These are phyloP conservation scores for Candida boidinii DNA, from an alignment of 805 yeast species.

Conservation along the genomic window DNA sequence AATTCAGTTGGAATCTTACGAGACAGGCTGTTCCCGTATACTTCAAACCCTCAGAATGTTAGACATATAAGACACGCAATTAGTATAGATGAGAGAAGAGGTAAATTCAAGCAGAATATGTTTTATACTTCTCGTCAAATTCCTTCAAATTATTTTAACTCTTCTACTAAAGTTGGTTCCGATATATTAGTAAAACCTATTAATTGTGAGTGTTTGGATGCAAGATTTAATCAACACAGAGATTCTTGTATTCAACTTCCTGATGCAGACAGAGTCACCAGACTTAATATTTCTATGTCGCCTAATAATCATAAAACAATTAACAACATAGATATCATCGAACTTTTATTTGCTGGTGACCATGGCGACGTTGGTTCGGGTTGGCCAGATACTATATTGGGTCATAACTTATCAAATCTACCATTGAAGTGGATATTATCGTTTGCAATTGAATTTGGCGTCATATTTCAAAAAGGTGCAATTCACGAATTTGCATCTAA, in stretches of 20 bases:
- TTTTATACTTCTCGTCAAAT: slow-evolving; percentile 35
- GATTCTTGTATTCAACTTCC: no score
- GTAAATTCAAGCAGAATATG: slow-evolving; percentile 50
- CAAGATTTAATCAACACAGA: no score
- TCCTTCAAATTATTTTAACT: slow-evolving; percentile 20
- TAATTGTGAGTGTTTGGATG: no score
- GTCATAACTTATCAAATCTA: slow-evolving; percentile 37
- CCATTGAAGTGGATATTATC: slow-evolving; percentile 55
- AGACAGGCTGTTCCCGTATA: slow-evolving; percentile 51
- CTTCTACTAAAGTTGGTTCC: no score
- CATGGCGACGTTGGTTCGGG: slow-evolving; percentile 70
- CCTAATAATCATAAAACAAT: no score
- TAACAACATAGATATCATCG: slow-evolving; percentile 35
- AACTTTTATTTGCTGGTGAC: slow-evolving; percentile 62
- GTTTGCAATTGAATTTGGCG: slow-evolving; percentile 44
- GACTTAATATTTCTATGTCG: no score
- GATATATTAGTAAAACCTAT: no score
- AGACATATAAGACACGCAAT: slow-evolving; percentile 60
- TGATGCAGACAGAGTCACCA: slow-evolving; percentile 6
- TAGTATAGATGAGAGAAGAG: slow-evolving; percentile 58
- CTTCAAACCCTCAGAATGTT: slow-evolving; percentile 41
- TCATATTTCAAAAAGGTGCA: slow-evolving; percentile 32
- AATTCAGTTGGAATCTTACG: slow-evolving; percentile 56
- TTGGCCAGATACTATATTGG: slow-evolving; percentile 39
- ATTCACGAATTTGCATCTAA: slow-evolving; percentile 31